Conservation (phyloP, 2,329 filamentous ascomycete genomes). For the Diaporthe nobilis region DNA sequence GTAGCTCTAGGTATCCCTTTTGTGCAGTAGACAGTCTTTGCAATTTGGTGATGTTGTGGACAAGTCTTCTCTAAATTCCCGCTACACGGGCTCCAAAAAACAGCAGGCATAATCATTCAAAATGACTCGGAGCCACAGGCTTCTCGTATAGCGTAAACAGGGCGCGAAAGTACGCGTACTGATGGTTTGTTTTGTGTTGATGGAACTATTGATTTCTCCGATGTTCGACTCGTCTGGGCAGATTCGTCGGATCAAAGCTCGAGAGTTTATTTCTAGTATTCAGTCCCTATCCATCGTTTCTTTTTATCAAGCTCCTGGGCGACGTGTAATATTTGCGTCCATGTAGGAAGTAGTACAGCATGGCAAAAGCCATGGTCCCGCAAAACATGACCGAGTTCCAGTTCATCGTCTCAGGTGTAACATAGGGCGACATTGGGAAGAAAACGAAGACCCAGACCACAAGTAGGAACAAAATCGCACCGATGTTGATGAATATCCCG, state of each 20-base stretch:
- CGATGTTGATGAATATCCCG: slow-evolving; percentile 59
- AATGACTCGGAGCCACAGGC: not conserved
- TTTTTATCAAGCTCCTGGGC: slow-evolving; percentile 45
- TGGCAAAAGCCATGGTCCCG: slow-evolving; percentile 54
- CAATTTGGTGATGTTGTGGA: not conserved
- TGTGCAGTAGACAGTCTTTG: slow-evolving; percentile 4
- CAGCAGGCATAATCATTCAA: not conserved
- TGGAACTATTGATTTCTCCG: not conserved
- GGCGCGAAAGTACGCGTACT: not conserved
- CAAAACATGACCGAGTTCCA: slow-evolving; percentile 63
- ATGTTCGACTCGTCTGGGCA: no score
- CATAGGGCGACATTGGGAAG: slow-evolving; percentile 57
- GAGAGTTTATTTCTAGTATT: not conserved
- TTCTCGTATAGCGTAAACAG: not conserved
- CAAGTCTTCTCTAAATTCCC: not conserved
- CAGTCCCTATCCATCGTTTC: slow-evolving; percentile 26
- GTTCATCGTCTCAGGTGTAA: slow-evolving; percentile 61
- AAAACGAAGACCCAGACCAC: slow-evolving; percentile 64
- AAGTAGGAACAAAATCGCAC: slow-evolving; percentile 59
- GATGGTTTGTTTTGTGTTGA: not conserved
- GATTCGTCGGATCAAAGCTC: no score
- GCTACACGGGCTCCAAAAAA: no score
- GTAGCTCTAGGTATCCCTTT: slow-evolving; percentile 50
- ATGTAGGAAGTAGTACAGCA: slow-evolving; percentile 54
- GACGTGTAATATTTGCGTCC: slow-evolving; percentile 46